These are phyloP conservation scores for Lipomyces yamadae DNA, from an alignment of 805 yeast species.

Conservation along the genomic window DNA sequence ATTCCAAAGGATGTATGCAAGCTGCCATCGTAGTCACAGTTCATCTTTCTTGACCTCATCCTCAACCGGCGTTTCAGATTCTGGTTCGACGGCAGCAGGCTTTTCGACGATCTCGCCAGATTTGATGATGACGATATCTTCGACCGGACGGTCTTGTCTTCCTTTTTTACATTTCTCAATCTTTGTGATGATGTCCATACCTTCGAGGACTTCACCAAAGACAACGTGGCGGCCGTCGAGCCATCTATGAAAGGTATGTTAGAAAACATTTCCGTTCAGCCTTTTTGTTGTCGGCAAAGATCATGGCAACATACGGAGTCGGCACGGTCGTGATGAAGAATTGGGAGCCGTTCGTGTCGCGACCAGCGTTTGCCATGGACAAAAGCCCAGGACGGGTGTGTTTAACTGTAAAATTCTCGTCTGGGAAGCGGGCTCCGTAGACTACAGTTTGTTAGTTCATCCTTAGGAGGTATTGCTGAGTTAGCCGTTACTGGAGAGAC, in stretches of 20 bases:
- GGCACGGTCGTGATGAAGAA: conserved; percentile 92
- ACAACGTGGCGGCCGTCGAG: conserved; percentile 94
- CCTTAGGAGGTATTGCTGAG: not conserved
- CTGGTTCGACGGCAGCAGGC: conserved; percentile 30
- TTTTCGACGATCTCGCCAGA: conserved; percentile 35
- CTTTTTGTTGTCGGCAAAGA: not conserved
- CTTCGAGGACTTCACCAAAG: conserved; percentile 86
- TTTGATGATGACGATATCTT: conserved; percentile 57
- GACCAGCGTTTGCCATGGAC: conserved; percentile 82
- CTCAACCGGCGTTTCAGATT: conserved; percentile 35
- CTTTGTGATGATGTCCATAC: conserved; percentile 81
- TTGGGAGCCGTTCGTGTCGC: conserved; percentile 81
- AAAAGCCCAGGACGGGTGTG: conserved; percentile 59
- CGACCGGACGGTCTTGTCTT: conserved; percentile 76
- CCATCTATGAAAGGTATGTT: conserved; percentile 55
- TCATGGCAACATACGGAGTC: conserved; percentile 53
- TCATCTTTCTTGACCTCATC: conserved; percentile 37
- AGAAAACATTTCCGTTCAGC: not conserved
- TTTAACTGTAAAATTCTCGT: conserved; percentile 71
- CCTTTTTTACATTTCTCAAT: conserved; percentile 65
- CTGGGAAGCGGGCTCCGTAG: conserved; percentile 72
- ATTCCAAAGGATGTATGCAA: conserved; percentile 15
- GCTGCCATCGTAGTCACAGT: conserved; percentile 39
- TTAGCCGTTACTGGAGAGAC: not conserved
- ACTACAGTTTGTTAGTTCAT: conserved; percentile 45